phyloP scores from a whole-genome alignment of 129 eudicot genomes.

The Artemisia annua region DNA sequence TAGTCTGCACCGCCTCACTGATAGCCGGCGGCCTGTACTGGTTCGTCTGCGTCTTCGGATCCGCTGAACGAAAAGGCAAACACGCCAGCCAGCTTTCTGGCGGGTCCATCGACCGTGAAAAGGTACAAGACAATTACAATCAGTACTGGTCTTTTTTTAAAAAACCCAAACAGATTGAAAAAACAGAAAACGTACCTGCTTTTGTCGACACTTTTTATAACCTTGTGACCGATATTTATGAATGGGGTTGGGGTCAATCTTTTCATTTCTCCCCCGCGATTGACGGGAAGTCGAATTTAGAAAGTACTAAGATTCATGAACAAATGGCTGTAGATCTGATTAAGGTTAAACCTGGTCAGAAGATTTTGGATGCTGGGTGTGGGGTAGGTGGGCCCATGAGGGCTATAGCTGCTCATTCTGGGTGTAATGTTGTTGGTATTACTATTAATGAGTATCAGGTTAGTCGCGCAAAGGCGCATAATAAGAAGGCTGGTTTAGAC shows the following conservation, averaged over 20 bases:
- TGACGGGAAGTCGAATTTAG: conserved; percentile 77
- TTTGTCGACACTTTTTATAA: conserved; percentile 92
- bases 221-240: conserved; percentile 95
- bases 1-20: conserved; percentile 62
- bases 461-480: conserved; percentile 65
- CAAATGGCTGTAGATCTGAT: conserved; percentile 91
- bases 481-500: conserved; percentile 82
- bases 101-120: conserved; percentile 74
- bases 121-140: conserved; percentile 74
- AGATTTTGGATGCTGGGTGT: conserved; percentile 83
- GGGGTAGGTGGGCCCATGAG: conserved; percentile 99
- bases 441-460: conserved; percentile 96
- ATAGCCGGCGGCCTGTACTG: conserved; percentile 90
- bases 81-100: conserved; percentile 83
- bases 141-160: conserved; percentile 95
- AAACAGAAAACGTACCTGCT: conserved; percentile 73
- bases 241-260: conserved; percentile 99
- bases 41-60: conserved; percentile 85
- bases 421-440: conserved; percentile 75
- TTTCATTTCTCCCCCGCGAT: conserved; percentile 87
- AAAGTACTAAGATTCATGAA: conserved; percentile 73
- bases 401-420: conserved; percentile 86
- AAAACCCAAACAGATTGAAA: conserved; percentile 84
- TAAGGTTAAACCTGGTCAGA: conserved; percentile 53
- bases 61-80: conserved; percentile 93